Base-by-base conservation (phyloP, 2,329 filamentous ascomycete genomes). In the Chaetothyriales sp. region DNA sequence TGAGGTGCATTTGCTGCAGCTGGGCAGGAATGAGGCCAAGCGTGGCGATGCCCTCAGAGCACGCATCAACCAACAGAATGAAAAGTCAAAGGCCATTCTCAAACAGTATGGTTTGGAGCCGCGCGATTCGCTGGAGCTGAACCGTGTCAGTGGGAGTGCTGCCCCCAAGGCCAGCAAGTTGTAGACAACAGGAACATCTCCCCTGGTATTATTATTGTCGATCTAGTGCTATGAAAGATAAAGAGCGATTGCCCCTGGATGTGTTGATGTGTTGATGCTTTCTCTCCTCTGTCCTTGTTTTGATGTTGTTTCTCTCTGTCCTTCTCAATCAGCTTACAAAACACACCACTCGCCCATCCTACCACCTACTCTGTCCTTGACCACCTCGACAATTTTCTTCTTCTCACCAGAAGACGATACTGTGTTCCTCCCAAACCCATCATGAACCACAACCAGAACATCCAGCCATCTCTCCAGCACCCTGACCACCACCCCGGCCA, bases 1-100 rank as follows among this genome's bases (percentile, higher is more conserved):
- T 68, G 92, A 96, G 78, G 92, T 96, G 54, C 92, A 93, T 67
- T 69, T 89, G 69, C 56, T 73, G 66, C 67, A 72, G 70, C 62
- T 75, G 68, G 68, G 80, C 64, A 57, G 70, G 71, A 59, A 79
- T 72, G 59, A 78, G 74, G 71, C 77, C 67, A 64, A 71, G 66
- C 59, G 72, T 58, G 66, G 69, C 65, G 64, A 47, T 1, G 51
- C 51, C 3, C 47, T 60, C 44, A 43, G 55, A 47, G 58, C 59
- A 51, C 50, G 52, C 18, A 59, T 60, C 28, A 43, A 49, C 32
- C 55, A 53, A 3, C 58, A 60, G 50, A 55, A 58, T 47, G 55
- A 55, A 42, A 60, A 59, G 55, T 51, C 57, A 18, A 48, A 45
- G 32, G 53, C 55, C 26, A 43, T 60, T 47, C 43, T 58, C 22